Conservation (phyloP, 148 eudicot genomes). For the Fallopia convolvulus region DNA sequence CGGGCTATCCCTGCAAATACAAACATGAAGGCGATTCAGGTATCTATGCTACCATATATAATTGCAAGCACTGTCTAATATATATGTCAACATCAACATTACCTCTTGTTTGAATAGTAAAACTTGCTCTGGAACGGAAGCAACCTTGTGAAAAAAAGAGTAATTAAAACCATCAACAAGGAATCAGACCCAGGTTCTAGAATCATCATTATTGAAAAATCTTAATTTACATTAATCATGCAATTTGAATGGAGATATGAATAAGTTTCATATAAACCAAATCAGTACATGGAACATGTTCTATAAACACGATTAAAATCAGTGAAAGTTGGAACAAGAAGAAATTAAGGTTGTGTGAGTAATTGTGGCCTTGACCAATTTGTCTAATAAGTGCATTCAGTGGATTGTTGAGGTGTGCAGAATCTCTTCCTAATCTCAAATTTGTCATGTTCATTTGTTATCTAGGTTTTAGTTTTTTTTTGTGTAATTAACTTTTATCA, state of each 20-base stretch:
- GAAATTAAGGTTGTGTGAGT: too few species aligned
- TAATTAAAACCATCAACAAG: neutral
- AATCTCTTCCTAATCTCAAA: too few species aligned
- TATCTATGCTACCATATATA: neutral
- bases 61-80: neutral
- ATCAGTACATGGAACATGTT: too few species aligned
- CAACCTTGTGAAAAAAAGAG: slow-evolving; percentile 3
- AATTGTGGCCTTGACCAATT: too few species aligned
- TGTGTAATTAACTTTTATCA: too few species aligned
- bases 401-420: too few species aligned
- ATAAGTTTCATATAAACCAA: neutral
- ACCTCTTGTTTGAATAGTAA: neutral
- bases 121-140: neutral
- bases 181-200: neutral
- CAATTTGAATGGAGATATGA: neutral
- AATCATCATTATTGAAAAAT: neutral
- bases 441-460: too few species aligned
- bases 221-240: neutral
- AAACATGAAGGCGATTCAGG: slow-evolving; percentile 91
- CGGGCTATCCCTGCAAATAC: slow-evolving; percentile 90
- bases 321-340: too few species aligned
- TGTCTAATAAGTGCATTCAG: too few species aligned
- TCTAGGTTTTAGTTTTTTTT: too few species aligned
- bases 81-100: too few species aligned
- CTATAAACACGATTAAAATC: neutral